Conservation (phyloP, 2,329 filamentous ascomycete species). For the Penicillium paneum region DNA sequence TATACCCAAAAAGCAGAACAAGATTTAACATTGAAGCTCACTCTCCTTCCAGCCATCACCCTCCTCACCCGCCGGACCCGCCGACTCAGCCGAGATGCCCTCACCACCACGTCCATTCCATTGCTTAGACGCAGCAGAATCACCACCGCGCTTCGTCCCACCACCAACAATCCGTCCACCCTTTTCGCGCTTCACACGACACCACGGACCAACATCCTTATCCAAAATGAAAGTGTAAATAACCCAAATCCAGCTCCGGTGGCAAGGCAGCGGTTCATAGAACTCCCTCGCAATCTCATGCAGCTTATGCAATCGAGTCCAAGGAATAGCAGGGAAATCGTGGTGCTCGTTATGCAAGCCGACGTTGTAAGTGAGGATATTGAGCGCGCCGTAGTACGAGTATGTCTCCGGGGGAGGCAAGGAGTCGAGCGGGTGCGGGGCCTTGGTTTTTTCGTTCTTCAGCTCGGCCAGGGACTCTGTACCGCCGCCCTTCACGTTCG, state of each 20-base stretch:
- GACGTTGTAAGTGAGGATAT: conserved; percentile 93
- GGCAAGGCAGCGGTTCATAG: conserved; percentile 80
- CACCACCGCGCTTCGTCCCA: conserved; percentile 21
- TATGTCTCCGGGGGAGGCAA: conserved; percentile 86
- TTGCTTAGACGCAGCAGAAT: conserved; percentile 4
- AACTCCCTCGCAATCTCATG: conserved; percentile 83
- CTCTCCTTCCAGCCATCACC: conserved; percentile 63
- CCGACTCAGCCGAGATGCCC: conserved; percentile 43
- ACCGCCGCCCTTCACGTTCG: conserved; percentile 35
- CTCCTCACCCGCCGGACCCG: conserved; percentile 47
- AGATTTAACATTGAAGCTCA: conserved; percentile 61
- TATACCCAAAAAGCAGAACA: conserved; percentile 1
- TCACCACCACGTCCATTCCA: conserved; percentile 40
- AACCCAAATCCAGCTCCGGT: conserved; percentile 87
- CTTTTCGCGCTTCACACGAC: conserved; percentile 86
- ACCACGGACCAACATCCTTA: conserved; percentile 82
- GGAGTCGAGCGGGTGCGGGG: conserved; percentile 54
- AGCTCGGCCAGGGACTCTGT: conserved; percentile 54
- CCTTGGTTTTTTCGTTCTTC: conserved; percentile 33
- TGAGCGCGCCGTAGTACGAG: conserved; percentile 92
- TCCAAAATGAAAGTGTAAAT: conserved; percentile 96
- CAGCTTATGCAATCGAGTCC: conserved; percentile 78
- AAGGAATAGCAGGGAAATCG: conserved; percentile 94
- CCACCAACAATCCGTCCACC: conserved; percentile 62
- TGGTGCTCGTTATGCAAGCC: conserved; percentile 98